Evolutionary conservation across 345 rosid genomes (phyloP).

Genomic region (Hibiscus trionum): DNA sequence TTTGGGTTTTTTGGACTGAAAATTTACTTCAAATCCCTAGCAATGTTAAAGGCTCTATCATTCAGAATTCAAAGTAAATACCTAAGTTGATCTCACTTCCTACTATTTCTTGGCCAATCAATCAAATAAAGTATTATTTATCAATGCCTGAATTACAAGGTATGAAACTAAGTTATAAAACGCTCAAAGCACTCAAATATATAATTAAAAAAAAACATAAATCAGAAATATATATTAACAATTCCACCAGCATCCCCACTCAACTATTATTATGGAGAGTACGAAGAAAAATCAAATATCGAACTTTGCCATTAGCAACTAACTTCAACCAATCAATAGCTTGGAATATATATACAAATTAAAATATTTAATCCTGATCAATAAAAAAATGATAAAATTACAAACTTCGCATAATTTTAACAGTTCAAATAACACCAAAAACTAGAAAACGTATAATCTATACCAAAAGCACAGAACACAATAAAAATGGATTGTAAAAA

Average conservation of each 20-base stretch:
- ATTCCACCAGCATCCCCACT: too few species aligned
- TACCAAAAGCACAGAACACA: neutral
- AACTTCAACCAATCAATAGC: neutral
- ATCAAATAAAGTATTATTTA: neutral
- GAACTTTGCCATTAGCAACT: neutral
- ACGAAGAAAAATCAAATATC: neutral
- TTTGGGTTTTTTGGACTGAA: neutral
- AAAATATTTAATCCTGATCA: neutral
- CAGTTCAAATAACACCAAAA: neutral
- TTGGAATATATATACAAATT: neutral
- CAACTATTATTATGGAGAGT: too few species aligned
- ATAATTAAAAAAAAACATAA: too few species aligned
- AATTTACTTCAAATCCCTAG: neutral
- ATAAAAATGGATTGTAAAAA: neutral
- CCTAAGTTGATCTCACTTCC: neutral
- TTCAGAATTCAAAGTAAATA: neutral
- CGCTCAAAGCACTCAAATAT: too few species aligned
- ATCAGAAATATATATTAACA: too few species aligned
- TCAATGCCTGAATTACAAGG: neutral
- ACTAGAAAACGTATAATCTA: neutral
- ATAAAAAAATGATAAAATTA: neutral
- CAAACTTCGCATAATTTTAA: neutral
- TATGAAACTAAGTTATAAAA: neutral
- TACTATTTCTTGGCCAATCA: neutral
- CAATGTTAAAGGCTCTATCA: neutral